Conservation (phyloP, 2,329 filamentous ascomycete genomes). For the Phyllosticta capitalensis region DNA sequence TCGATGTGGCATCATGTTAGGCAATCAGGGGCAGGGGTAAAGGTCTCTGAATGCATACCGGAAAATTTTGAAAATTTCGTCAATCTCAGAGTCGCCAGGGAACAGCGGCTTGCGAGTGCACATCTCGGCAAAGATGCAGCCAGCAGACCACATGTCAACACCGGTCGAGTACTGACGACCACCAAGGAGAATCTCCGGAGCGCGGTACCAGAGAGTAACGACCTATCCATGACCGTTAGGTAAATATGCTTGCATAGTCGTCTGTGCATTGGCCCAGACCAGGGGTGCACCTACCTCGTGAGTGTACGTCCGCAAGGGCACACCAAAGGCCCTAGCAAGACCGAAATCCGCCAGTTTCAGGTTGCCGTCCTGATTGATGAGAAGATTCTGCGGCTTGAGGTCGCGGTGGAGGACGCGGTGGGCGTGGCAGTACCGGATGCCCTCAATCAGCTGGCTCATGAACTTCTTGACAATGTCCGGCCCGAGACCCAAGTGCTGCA, state of each 20-base stretch:
- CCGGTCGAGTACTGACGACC: slow-evolving; percentile 88
- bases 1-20: slow-evolving; percentile 13
- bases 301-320: slow-evolving; percentile 83
- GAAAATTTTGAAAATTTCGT: slow-evolving; percentile 94
- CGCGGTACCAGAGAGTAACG: slow-evolving; percentile 86
- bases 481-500: slow-evolving; percentile 62
- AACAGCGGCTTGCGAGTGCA: slow-evolving; percentile 88
- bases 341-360: slow-evolving; percentile 87
- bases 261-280: not conserved
- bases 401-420: slow-evolving; percentile 82
- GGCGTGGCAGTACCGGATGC: slow-evolving; percentile 79
- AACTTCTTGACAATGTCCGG: slow-evolving; percentile 84
- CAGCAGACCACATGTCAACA: slow-evolving; percentile 93
- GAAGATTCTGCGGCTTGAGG: slow-evolving; percentile 80
- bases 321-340: slow-evolving; percentile 80
- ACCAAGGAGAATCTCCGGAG: slow-evolving; percentile 82
- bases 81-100: slow-evolving; percentile 85
- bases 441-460: slow-evolving; percentile 79
- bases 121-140: slow-evolving; percentile 95
- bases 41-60: slow-evolving; percentile 44
- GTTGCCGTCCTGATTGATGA: slow-evolving; percentile 80
- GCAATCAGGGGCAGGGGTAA: slow-evolving; percentile 9
- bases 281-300: slow-evolving; percentile 53
- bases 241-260: slow-evolving; percentile 12
- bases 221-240: slow-evolving; percentile 41